phyloP scores from a whole-genome alignment of 371 early-diverging fungal genomes.

The Parasitella parasitica region DNA sequence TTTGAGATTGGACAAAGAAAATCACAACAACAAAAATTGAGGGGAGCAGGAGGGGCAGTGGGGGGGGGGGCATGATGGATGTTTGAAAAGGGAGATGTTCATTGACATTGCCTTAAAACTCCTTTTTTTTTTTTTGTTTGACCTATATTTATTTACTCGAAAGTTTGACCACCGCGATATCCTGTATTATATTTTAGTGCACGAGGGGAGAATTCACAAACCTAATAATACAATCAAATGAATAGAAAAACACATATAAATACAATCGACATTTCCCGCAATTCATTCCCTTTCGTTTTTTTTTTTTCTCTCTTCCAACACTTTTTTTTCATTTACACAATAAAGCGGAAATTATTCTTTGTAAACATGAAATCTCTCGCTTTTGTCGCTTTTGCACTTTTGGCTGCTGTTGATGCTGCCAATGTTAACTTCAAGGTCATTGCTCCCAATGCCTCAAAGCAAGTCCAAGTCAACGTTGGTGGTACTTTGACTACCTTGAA shows the following conservation, averaged over 20 bases:
- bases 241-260: slow-evolving; percentile 2
- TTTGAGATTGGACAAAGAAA: background rate
- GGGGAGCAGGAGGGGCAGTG: background rate
- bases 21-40: background rate
- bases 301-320: slow-evolving; percentile 2
- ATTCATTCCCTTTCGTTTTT: slow-evolving; percentile 3
- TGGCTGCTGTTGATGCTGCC: slow-evolving; percentile 24
- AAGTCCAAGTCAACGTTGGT: slow-evolving; percentile 47
- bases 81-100: background rate
- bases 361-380: slow-evolving; percentile 30
- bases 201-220: slow-evolving; percentile 1
- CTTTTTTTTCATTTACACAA: slow-evolving; percentile 1
- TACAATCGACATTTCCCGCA: background rate
- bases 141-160: background rate
- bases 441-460: slow-evolving; percentile 39
- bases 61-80: background rate
- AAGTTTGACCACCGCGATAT: background rate
- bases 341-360: background rate
- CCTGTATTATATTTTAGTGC: background rate
- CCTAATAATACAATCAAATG: background rate
- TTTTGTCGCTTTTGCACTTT: slow-evolving; percentile 16
- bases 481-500: slow-evolving; percentile 35
- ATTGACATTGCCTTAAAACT: background rate
- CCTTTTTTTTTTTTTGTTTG: background rate
- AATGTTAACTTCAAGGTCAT: slow-evolving; percentile 48